Conservation (phyloP, 495 filamentous ascomycete species). For the Penicillium mononematosum region DNA sequence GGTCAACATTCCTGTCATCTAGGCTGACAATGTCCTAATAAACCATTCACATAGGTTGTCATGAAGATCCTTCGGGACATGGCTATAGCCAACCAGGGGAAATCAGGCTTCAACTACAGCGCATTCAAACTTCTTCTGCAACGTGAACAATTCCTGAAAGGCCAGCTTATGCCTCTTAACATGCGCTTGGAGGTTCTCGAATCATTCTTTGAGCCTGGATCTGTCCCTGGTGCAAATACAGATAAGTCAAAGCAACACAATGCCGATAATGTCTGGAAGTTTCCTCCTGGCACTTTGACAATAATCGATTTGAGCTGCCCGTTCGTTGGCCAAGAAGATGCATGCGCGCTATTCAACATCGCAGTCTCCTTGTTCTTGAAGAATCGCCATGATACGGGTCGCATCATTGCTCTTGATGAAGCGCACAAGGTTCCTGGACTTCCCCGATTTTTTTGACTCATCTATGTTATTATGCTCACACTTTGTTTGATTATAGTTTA, state of each 20-base stretch:
- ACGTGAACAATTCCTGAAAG: slow-evolving; percentile 23
- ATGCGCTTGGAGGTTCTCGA: slow-evolving; percentile 45
- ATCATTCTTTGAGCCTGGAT: slow-evolving; percentile 38
- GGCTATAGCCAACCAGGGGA: slow-evolving; percentile 45
- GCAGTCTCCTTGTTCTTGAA: slow-evolving; percentile 62
- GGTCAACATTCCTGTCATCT: slow-evolving; percentile 15
- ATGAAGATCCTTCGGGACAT: slow-evolving; percentile 57
- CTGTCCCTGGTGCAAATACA: slow-evolving; percentile 10
- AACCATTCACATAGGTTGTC: slow-evolving; percentile 5
- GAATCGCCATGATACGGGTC: slow-evolving; percentile 37
- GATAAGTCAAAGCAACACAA: not conserved
- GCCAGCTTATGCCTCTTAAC: slow-evolving; percentile 27
- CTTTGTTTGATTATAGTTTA: slow-evolving; percentile 36
- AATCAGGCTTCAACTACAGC: slow-evolving; percentile 51
- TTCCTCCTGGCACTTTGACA: slow-evolving; percentile 57
- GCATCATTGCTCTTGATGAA: slow-evolving; percentile 58
- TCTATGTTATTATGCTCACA: not conserved
- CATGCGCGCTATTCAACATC: slow-evolving; percentile 69
- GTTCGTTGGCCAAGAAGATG: slow-evolving; percentile 63
- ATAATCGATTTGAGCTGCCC: slow-evolving; percentile 76
- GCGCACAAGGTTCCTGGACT: slow-evolving; percentile 51
- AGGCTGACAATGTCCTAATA: not conserved
- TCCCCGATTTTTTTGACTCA: too few species aligned
- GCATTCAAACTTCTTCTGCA: slow-evolving; percentile 36
- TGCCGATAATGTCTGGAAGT: not conserved